Evolutionary conservation across 2,329 filamentous ascomycete species (phyloP).

Genomic region (Fusarium burgessii): DNA sequence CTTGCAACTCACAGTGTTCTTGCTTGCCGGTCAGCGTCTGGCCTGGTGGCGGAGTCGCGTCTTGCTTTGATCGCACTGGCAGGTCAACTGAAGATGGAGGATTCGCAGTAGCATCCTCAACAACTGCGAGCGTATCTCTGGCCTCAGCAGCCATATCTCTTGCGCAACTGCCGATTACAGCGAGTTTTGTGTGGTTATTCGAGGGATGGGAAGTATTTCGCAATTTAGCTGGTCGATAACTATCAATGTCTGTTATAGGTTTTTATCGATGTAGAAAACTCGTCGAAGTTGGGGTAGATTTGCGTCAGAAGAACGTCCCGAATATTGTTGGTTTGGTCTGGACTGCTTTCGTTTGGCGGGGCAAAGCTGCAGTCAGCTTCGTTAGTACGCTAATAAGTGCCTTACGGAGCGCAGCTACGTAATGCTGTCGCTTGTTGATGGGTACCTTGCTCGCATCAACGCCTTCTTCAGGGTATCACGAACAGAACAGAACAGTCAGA

Average conservation of each 20-base stretch:
- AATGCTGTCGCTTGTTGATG: conserved; percentile 10
- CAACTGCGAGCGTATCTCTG: conserved; percentile 42
- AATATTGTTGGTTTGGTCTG: conserved; percentile 15
- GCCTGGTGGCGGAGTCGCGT: conserved; percentile 54
- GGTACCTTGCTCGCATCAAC: background rate
- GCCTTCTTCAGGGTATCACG: conserved; percentile 16
- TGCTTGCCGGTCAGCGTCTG: conserved; percentile 88
- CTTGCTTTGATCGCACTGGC: conserved; percentile 49
- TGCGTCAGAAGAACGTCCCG: conserved; percentile 18
- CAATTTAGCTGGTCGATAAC: background rate
- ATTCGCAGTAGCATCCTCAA: conserved; percentile 32
- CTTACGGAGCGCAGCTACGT: conserved; percentile 32
- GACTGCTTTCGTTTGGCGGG: conserved; percentile 34
- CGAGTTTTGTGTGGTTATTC: conserved; percentile 7
- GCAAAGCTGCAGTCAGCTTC: conserved; percentile 39
- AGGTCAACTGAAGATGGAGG: conserved; percentile 40
- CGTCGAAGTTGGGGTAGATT: conserved; percentile 20
- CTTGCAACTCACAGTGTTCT: conserved; percentile 82
- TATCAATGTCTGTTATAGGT: conserved; percentile 25
- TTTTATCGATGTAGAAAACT: conserved; percentile 8
- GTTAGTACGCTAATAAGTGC: conserved; percentile 7
- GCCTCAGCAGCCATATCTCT: conserved; percentile 48
- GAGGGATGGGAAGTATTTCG: background rate
- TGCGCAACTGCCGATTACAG: conserved; percentile 16
- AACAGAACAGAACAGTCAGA: conserved; percentile 1